Evolutionary conservation across 495 filamentous ascomycete genomes (phyloP).

Genomic region (Halenospora varia): DNA sequence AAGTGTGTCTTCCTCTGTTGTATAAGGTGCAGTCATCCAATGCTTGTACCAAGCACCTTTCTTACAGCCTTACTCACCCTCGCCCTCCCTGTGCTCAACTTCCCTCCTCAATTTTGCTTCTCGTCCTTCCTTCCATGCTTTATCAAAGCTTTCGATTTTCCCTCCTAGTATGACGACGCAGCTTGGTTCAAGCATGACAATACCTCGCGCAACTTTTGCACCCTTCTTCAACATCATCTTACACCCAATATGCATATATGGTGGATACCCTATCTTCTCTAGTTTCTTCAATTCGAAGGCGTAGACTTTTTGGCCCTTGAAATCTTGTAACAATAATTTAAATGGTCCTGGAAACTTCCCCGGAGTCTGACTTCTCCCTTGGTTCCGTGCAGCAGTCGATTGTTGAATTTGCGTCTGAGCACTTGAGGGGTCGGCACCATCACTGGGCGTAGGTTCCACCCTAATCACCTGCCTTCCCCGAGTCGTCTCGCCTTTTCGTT

Average conservation of each 20-base stretch:
- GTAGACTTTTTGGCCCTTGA: constrained; percentile 60
- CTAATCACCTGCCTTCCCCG: constrained; percentile 81
- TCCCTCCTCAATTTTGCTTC: constrained; percentile 63
- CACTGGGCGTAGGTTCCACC: constrained; percentile 44
- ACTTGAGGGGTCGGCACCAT: constrained; percentile 16
- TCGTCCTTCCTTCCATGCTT: constrained; percentile 67
- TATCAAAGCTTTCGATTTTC: constrained; percentile 78
- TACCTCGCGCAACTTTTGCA: constrained; percentile 66
- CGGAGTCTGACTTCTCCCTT: constrained; percentile 4
- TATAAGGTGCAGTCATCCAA: too few relatives aligned
- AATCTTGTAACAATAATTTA: constrained; percentile 80
- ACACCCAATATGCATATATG: constrained; percentile 67
- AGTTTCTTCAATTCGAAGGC: constrained; percentile 70
- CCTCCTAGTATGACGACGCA: constrained; percentile 70
- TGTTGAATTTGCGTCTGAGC: constrained; percentile 16
- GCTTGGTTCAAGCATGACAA: constrained; percentile 68
- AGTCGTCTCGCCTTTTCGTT: constrained; percentile 77
- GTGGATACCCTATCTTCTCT: constrained; percentile 54
- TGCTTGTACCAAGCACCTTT: too few relatives aligned
- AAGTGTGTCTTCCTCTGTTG: too few relatives aligned
- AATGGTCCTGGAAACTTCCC: constrained; percentile 42
- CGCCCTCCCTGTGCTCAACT: constrained; percentile 36
- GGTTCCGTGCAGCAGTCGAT: background rate
- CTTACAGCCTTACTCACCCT: background rate
- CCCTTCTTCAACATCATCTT: constrained; percentile 71